Conservation (phyloP, 2,329 filamentous ascomycete species). For the Fusarium sp. region DNA sequence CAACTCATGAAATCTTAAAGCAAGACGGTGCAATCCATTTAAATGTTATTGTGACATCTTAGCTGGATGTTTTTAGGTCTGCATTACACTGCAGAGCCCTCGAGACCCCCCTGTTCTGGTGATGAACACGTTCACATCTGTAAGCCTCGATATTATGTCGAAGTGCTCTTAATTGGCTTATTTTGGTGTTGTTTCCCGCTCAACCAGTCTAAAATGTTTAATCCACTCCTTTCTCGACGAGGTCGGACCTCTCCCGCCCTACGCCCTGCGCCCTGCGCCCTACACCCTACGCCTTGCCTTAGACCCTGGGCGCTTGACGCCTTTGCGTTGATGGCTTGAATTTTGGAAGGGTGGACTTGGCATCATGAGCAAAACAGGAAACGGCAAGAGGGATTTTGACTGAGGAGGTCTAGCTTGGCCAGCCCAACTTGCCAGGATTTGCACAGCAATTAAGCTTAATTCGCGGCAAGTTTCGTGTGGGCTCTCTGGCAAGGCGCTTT, state of each 20-base stretch:
- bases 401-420: too few relatives aligned
- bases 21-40: too few relatives aligned
- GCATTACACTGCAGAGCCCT: too few relatives aligned
- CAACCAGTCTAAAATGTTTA: neutral
- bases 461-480: too few relatives aligned
- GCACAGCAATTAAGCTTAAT: too few relatives aligned
- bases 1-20: too few relatives aligned
- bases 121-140: neutral
- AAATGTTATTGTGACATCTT: too few relatives aligned
- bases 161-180: neutral
- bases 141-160: neutral
- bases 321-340: neutral
- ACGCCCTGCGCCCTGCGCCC: neutral
- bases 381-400: neutral
- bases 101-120: too few relatives aligned
- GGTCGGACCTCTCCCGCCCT: neutral
- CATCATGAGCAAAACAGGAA: neutral
- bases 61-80: too few relatives aligned
- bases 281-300: neutral
- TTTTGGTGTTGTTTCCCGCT: neutral
- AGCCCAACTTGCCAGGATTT: too few relatives aligned
- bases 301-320: neutral
- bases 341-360: neutral
- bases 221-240: neutral
- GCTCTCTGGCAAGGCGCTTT: too few relatives aligned